Evolutionary conservation across 164 flowering plant species (phyloP), one percentile per base, ranked within the genome.

Genomic region (Stephania japonica): DNA sequence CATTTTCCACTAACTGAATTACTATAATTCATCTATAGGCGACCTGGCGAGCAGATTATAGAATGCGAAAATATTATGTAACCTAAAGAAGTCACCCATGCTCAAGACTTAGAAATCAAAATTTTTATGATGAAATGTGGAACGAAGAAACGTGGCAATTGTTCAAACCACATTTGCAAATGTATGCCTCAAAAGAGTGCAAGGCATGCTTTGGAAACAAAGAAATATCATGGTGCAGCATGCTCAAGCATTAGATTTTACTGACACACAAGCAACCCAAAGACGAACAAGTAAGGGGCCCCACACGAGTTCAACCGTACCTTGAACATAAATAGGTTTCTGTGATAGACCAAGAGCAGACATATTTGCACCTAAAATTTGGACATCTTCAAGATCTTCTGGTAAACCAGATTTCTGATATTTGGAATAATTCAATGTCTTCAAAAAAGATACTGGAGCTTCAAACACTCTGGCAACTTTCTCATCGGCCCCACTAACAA

Each of bases 401-500:
- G 76, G 63, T 68, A 74, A 76, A 74, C 70, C 61, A 76, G 80
- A 76, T 11, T 71, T 78, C n/a, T 77, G 77, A 27, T 74, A 77
- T 72, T 78, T 83, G 27, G 94, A 86, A 83, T 87, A 81, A 72
- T 79, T 82, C 77, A 91, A 69, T 72, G 99, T 89, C 84, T 89
- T 95, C 76, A 93, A 77, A 81, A 95, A 95, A 49, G 99, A 93
- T 66, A 93, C 72, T 66, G 99, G 93, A 69, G 98, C 92, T 84
- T 93, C 98, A 85, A 95, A 95, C 42, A 95, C 98, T 82, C 99
- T 87, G 72, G 93, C 88, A 85, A 95, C 99, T 83, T 91, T 95
- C 83, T 95, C 99, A 69, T 95, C 99, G 63, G 99, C 99, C 75
- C 99, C 99, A 82, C 97, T 81, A 9, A 93, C 94, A 86, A 91